Conservation (phyloP, 2,329 filamentous ascomycete species). For the Nemania sp. region DNA sequence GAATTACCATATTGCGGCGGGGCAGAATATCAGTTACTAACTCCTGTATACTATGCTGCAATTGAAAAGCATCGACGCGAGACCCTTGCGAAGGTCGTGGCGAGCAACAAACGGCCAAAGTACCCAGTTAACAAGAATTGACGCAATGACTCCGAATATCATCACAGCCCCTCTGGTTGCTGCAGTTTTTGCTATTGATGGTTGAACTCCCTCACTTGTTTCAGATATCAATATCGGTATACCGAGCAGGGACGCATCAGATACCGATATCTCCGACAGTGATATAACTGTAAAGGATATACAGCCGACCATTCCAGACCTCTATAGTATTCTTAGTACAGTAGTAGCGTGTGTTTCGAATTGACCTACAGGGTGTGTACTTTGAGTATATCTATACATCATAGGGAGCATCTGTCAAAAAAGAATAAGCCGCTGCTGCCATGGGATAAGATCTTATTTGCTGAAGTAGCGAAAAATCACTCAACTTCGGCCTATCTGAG, state of each 20-base stretch:
- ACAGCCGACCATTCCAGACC: slow-evolving; percentile 62
- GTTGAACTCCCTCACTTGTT: slow-evolving; percentile 36
- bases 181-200: slow-evolving; percentile 46
- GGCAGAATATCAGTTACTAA: no score
- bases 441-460: no score
- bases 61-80: slow-evolving; percentile 61
- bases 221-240: slow-evolving; percentile 53
- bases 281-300: slow-evolving; percentile 60
- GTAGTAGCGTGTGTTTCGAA: not conserved
- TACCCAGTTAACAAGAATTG: slow-evolving; percentile 60
- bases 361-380: slow-evolving; percentile 52
- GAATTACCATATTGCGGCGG: no score
- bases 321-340: slow-evolving; percentile 35
- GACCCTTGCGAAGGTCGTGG: slow-evolving; percentile 58
- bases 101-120: slow-evolving; percentile 65
- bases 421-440: no score
- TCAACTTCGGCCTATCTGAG: no score
- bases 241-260: not conserved
- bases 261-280: slow-evolving; percentile 43
- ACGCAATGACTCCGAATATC: slow-evolving; percentile 56
- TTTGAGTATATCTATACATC: slow-evolving; percentile 60
- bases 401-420: slow-evolving; percentile 58
- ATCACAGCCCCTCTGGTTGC: slow-evolving; percentile 55
- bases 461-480: no score
- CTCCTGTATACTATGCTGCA: slow-evolving; percentile 60